Evolutionary conservation across 78 protist species (phyloP).

Genomic region (Dictyostelium citrinum): DNA sequence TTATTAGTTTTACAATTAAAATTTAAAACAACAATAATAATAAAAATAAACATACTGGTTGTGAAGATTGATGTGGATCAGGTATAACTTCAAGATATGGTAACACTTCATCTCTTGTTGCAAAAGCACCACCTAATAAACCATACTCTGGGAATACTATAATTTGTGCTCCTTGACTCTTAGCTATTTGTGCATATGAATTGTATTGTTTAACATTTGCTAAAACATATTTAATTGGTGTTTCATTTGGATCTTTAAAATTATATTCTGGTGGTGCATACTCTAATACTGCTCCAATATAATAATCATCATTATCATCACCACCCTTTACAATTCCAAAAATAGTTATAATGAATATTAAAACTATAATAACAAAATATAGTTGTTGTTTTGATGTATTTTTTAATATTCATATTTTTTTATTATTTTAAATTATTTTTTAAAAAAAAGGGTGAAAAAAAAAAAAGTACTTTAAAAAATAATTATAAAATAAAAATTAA

Average conservation of each 20-base stretch:
- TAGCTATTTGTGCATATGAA: not conserved
- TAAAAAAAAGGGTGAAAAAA: not conserved
- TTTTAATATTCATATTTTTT: not conserved
- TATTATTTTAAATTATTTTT: not conserved
- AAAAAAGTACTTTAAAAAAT: too few relatives aligned
- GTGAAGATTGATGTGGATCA: not conserved
- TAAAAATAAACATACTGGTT: not conserved
- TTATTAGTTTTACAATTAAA: not conserved
- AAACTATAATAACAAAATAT: too few relatives aligned
- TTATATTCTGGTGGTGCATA: not conserved
- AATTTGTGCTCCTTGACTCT: constrained; percentile 15
- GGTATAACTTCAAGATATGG: constrained; percentile 16
- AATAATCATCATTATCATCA: not conserved
- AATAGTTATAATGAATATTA: too few relatives aligned
- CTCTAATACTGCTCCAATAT: constrained; percentile 1
- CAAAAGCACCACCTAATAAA: not conserved
- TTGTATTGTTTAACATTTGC: not conserved
- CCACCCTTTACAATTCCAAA: too few relatives aligned
- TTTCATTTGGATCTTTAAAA: not conserved
- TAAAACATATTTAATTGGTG: not conserved
- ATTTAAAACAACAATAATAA: not conserved
- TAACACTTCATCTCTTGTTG: not conserved
- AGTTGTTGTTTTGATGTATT: too few relatives aligned
- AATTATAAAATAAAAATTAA: too few relatives aligned
- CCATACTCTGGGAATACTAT: constrained; percentile 54